These are phyloP conservation scores for Aureobasidium pullulans DNA, from an alignment of 2,329 filamentous ascomycete genomes.

Conservation along the genomic window DNA sequence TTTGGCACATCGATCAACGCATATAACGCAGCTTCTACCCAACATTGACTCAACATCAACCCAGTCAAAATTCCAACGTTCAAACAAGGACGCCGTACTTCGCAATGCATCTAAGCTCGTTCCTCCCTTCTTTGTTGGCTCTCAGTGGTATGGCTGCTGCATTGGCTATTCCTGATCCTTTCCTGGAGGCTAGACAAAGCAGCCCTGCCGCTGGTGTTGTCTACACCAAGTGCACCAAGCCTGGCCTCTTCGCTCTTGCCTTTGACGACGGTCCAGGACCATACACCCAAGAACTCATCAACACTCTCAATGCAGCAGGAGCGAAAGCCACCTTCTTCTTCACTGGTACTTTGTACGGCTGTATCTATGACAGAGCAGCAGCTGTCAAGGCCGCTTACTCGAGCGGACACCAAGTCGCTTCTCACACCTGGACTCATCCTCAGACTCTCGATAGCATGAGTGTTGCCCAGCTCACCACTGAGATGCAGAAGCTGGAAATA, in stretches of 20 bases:
- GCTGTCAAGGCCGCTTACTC: slow-evolving; percentile 4
- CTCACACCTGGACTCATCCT: slow-evolving; percentile 11
- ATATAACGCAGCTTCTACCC: neutral
- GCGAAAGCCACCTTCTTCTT: slow-evolving; percentile 81
- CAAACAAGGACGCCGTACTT: too few relatives aligned
- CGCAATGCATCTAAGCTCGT: neutral
- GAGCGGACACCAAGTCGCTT: slow-evolving; percentile 11
- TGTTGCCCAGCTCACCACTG: neutral
- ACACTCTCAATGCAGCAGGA: slow-evolving; percentile 53
- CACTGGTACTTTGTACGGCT: slow-evolving; percentile 50
- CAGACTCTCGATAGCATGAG: neutral
- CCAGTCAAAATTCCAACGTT: too few relatives aligned
- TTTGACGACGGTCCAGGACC: slow-evolving; percentile 79
- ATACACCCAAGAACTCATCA: slow-evolving; percentile 63
- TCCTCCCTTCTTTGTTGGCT: neutral
- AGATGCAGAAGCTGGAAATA: slow-evolving; percentile 8
- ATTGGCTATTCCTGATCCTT: neutral
- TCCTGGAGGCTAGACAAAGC: neutral
- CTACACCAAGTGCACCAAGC: slow-evolving; percentile 6
- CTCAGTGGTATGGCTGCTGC: neutral
- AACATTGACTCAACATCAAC: too few relatives aligned
- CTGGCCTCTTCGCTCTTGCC: slow-evolving; percentile 64
- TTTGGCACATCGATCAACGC: neutral
- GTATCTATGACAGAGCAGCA: neutral
- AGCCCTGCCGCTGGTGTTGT: slow-evolving; percentile 4